Conservation (phyloP, 225 moss, liverwort and hornwort species). For the Antitrichia curtipendula region DNA sequence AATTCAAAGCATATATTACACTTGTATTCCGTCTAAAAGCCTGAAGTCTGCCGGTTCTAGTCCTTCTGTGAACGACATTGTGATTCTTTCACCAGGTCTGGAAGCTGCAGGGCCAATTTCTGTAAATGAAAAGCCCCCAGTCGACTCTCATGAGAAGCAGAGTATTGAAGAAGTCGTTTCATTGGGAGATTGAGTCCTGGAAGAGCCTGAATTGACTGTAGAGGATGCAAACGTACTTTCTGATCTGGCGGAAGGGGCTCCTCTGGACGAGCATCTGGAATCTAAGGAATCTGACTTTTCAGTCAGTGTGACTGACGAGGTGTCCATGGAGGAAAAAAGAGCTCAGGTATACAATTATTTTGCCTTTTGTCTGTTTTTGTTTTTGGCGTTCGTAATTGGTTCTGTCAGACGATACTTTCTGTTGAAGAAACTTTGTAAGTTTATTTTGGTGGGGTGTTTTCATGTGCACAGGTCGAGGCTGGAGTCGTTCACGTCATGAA, state of each 20-base stretch:
- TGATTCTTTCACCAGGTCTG: neutral
- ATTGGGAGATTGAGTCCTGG: neutral
- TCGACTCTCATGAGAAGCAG: neutral
- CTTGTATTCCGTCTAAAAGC: neutral
- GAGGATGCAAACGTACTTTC: neutral
- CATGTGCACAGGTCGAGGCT: conserved; percentile 50
- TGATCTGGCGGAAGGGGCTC: neutral
- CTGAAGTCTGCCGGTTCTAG: neutral
- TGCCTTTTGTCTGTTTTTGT: neutral
- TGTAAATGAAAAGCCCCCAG: neutral
- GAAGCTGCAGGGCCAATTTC: neutral
- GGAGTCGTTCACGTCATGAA: conserved; percentile 83
- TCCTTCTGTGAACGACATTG: neutral
- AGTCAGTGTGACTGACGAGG: neutral
- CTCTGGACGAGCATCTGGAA: neutral
- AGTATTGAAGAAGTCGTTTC: neutral
- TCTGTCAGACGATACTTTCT: neutral
- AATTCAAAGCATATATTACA: neutral
- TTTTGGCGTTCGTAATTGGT: neutral
- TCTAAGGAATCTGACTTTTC: neutral
- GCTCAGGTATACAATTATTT: conserved; percentile 8
- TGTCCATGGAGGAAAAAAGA: conserved; percentile 10
- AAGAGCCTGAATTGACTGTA: neutral
- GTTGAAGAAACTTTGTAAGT: neutral
- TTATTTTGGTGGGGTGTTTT: neutral